Evolutionary conservation across 257 asterid species (phyloP).

Genomic region (Solanum piurae): DNA sequence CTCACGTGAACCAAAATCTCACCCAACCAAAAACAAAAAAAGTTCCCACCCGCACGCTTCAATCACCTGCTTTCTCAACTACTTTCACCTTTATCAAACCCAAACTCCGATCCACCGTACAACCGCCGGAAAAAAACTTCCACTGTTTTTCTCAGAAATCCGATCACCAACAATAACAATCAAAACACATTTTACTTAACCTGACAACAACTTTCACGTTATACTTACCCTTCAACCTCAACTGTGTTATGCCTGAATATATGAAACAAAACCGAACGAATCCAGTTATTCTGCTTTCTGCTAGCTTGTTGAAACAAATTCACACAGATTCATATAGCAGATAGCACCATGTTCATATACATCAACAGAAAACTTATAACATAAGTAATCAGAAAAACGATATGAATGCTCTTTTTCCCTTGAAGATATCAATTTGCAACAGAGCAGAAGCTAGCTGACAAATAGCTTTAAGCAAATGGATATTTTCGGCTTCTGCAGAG

Average conservation of each 20-base stretch:
- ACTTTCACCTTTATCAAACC: background rate
- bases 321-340: background rate
- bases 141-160: background rate
- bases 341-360: background rate
- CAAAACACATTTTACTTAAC: background rate
- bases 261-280: background rate
- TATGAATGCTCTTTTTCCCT: background rate
- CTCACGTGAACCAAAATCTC: slow-evolving; percentile 30
- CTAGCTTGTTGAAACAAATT: background rate
- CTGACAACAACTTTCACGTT: background rate
- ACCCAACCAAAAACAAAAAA: background rate
- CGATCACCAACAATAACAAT: background rate
- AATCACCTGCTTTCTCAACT: background rate
- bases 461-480: background rate
- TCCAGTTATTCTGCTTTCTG: background rate
- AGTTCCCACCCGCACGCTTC: background rate
- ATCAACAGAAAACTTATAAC: background rate
- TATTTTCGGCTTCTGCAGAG: background rate
- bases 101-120: background rate
- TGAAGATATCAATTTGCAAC: background rate
- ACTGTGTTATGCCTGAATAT: background rate
- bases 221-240: background rate
- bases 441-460: background rate
- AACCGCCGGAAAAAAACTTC: background rate
- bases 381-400: background rate